Conservation (phyloP, 106 monocot genomes). For the Allium fistulosum region DNA sequence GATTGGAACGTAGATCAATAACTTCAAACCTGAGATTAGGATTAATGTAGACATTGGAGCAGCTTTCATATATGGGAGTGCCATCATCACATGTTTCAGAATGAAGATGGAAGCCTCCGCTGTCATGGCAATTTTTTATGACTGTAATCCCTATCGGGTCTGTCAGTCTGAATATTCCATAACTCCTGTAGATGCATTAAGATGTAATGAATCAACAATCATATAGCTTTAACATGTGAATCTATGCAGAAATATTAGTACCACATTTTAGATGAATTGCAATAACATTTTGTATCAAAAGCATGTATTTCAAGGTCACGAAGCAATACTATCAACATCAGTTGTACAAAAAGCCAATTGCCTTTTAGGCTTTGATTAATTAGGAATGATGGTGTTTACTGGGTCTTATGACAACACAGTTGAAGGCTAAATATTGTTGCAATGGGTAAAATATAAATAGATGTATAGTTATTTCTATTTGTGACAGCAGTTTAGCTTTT, state of each 20-base stretch:
- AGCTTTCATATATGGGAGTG: conserved; percentile 51
- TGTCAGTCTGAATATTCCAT: conserved; percentile 60
- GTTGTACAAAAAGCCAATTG: too few relatives aligned
- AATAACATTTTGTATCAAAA: too few relatives aligned
- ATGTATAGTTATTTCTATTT: too few relatives aligned
- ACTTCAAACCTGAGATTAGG: conserved; percentile 74
- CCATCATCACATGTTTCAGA: conserved; percentile 41
- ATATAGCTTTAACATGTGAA: not conserved
- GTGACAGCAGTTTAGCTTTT: too few relatives aligned
- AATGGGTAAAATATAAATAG: too few relatives aligned
- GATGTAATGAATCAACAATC: not conserved
- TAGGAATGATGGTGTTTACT: too few relatives aligned
- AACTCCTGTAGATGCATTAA: conserved; percentile 21
- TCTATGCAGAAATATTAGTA: not conserved
- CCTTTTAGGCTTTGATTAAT: too few relatives aligned
- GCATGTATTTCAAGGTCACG: too few relatives aligned
- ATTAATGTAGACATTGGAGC: conserved; percentile 53
- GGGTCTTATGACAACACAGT: too few relatives aligned
- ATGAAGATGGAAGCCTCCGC: conserved; percentile 73
- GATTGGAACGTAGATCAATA: conserved; percentile 50
- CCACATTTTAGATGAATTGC: too few relatives aligned
- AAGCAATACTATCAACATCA: too few relatives aligned
- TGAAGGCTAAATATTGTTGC: too few relatives aligned
- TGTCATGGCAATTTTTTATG: conserved; percentile 44
- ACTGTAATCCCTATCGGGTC: conserved; percentile 51